phyloP scores from a whole-genome alignment of 345 rosid genomes.

The Garcia nutans region DNA sequence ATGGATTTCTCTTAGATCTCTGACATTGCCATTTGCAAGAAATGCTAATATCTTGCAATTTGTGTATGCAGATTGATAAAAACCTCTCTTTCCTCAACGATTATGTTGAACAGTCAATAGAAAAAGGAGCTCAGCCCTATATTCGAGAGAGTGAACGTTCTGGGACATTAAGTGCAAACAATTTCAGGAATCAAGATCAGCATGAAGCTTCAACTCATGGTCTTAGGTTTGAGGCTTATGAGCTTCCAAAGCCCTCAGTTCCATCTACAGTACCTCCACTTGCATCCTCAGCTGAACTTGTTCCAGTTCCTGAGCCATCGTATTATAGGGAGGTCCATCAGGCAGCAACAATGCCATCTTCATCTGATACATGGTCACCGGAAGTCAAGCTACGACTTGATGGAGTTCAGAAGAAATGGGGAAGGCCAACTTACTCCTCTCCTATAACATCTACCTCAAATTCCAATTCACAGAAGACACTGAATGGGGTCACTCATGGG shows the following conservation, averaged over 20 bases:
- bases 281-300: slow-evolving; percentile 58
- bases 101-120: slow-evolving; percentile 65
- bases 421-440: slow-evolving; percentile 59
- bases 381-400: slow-evolving; percentile 83
- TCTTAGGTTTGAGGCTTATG: slow-evolving; percentile 94
- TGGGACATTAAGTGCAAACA: slow-evolving; percentile 46
- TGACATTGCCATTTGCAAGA: no score
- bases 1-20: background rate
- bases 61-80: slow-evolving; percentile 68
- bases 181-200: slow-evolving; percentile 57
- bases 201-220: slow-evolving; percentile 64
- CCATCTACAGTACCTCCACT: slow-evolving; percentile 46
- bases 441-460: slow-evolving; percentile 47
- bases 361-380: slow-evolving; percentile 51
- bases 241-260: slow-evolving; percentile 66
- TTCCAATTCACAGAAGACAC: slow-evolving; percentile 48
- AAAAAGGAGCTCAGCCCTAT: slow-evolving; percentile 81
- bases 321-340: slow-evolving; percentile 55
- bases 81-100: slow-evolving; percentile 71
- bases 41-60: background rate
- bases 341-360: slow-evolving; percentile 41
- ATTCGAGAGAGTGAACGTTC: slow-evolving; percentile 74
- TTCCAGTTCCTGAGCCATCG: slow-evolving; percentile 66
- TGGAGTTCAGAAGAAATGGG: slow-evolving; percentile 98
- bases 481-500: slow-evolving; percentile 44